phyloP scores from a whole-genome alignment of 2,329 filamentous ascomycete genomes.

The Seiridium cupressi region DNA sequence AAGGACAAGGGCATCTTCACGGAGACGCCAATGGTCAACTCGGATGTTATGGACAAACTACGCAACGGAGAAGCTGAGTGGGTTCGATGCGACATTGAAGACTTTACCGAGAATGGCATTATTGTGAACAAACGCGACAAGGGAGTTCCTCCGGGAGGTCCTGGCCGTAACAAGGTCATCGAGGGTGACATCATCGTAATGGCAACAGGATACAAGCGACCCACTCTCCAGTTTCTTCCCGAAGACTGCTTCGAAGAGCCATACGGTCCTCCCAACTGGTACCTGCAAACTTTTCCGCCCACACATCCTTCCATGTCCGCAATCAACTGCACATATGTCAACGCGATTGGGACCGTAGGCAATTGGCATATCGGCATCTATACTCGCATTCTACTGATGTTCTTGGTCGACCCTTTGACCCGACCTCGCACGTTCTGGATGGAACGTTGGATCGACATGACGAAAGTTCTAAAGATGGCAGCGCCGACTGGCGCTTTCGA shows the following conservation, averaged over 20 bases:
- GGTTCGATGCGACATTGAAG: slow-evolving; percentile 77
- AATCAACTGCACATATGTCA: slow-evolving; percentile 79
- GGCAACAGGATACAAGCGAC: slow-evolving; percentile 79
- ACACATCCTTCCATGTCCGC: slow-evolving; percentile 70
- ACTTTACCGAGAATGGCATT: slow-evolving; percentile 63
- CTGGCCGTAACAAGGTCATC: slow-evolving; percentile 64
- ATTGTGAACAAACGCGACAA: slow-evolving; percentile 68
- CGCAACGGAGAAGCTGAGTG: slow-evolving; percentile 71
- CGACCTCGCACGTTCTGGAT: slow-evolving; percentile 72
- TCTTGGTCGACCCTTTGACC: slow-evolving; percentile 74
- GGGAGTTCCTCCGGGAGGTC: slow-evolving; percentile 74
- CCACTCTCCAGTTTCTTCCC: slow-evolving; percentile 71
- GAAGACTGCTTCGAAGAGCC: slow-evolving; percentile 69
- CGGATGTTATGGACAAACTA: slow-evolving; percentile 73
- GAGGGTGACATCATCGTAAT: slow-evolving; percentile 76
- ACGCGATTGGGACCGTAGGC: slow-evolving; percentile 77
- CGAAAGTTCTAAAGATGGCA: slow-evolving; percentile 64
- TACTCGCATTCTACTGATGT: slow-evolving; percentile 83
- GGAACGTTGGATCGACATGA: slow-evolving; percentile 86
- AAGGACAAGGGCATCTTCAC: slow-evolving; percentile 72
- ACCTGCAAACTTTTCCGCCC: slow-evolving; percentile 82
- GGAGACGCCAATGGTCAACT: slow-evolving; percentile 86
- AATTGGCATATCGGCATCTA: slow-evolving; percentile 92
- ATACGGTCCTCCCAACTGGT: slow-evolving; percentile 82
- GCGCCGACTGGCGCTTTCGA: slow-evolving; percentile 78